Conservation (phyloP, 2,329 filamentous ascomycete genomes). For the Claviceps paspali region DNA sequence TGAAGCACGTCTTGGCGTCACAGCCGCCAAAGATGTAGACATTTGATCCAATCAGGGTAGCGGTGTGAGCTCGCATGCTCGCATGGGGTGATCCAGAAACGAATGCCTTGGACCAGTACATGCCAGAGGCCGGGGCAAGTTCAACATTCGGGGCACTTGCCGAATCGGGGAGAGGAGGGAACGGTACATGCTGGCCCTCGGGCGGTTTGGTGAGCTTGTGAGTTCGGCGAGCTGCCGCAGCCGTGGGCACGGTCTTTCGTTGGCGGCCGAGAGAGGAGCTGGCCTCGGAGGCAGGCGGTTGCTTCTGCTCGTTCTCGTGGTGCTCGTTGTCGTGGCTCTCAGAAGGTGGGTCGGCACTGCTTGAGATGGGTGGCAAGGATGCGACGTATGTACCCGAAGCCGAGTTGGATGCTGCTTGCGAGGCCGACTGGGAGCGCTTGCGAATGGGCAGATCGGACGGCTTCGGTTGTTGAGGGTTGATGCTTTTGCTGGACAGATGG, state of each 20-base stretch:
- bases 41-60: slow-evolving; percentile 49
- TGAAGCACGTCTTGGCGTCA: slow-evolving; percentile 51
- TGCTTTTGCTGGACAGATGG: slow-evolving; percentile 43
- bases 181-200: slow-evolving; percentile 29
- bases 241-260: slow-evolving; percentile 8
- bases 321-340: slow-evolving; percentile 12
- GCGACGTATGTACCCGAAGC: slow-evolving; percentile 10
- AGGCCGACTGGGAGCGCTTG: slow-evolving; percentile 37
- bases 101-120: slow-evolving; percentile 56
- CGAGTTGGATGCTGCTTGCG: slow-evolving; percentile 18
- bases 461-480: slow-evolving; percentile 31
- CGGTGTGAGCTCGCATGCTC: slow-evolving; percentile 50
- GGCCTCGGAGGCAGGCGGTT: neutral
- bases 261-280: slow-evolving; percentile 13
- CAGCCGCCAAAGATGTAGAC: slow-evolving; percentile 56
- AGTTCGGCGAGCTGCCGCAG: slow-evolving; percentile 8
- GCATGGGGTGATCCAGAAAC: slow-evolving; percentile 48
- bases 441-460: slow-evolving; percentile 37
- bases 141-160: slow-evolving; percentile 43
- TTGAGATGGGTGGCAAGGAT: slow-evolving; percentile 13
- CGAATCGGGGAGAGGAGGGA: slow-evolving; percentile 42
- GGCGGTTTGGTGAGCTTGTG: slow-evolving; percentile 13
- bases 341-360: slow-evolving; percentile 12
- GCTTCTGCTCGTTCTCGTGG: slow-evolving; percentile 18
- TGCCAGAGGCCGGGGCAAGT: slow-evolving; percentile 49